Evolutionary conservation across 495 filamentous ascomycete genomes (phyloP).

Genomic region (Neurospora terricola): DNA sequence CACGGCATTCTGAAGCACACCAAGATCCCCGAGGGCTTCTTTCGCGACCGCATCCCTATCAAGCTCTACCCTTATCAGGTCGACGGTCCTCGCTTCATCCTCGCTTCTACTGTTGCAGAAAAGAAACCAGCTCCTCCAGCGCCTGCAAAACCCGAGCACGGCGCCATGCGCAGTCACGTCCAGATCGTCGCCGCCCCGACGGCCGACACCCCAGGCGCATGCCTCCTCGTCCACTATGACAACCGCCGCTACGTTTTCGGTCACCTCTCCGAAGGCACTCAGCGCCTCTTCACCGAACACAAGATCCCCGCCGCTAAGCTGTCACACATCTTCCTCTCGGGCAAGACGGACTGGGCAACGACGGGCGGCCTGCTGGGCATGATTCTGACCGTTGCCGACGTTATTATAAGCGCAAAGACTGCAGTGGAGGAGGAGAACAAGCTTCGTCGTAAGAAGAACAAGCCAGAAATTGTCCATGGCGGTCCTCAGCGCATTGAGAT

Average conservation of each 20-base stretch:
- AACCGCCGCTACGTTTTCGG: conserved; percentile 82
- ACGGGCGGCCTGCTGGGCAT: conserved; percentile 76
- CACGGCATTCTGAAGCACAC: neutral
- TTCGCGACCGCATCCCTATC: neutral
- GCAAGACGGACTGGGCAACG: conserved; percentile 60
- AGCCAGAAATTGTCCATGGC: conserved; percentile 3
- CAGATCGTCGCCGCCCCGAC: conserved; percentile 77
- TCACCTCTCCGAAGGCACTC: conserved; percentile 71
- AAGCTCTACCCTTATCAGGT: conserved; percentile 1
- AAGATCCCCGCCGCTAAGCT: conserved; percentile 50
- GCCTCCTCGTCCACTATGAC: conserved; percentile 66
- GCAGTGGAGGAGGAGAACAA: conserved; percentile 11
- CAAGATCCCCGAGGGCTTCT: neutral
- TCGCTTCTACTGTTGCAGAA: neutral
- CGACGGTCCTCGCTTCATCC: neutral
- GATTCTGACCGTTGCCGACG: conserved; percentile 72
- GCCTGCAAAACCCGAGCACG: neutral
- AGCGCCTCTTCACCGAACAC: conserved; percentile 62
- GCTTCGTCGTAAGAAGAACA: conserved; percentile 22
- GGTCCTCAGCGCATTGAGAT: conserved; percentile 41
- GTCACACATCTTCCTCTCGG: conserved; percentile 70
- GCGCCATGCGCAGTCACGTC: conserved; percentile 56
- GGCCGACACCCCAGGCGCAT: conserved; percentile 77
- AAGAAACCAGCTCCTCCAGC: neutral
- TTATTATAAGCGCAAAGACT: conserved; percentile 22